Percentiles rank a stretch among this genome's conserved stretches.
Evolutionary conservation across 2,329 filamentous ascomycete genomes (phyloP).

Genomic region (Aspergillus brunneoviolaceus): DNA sequence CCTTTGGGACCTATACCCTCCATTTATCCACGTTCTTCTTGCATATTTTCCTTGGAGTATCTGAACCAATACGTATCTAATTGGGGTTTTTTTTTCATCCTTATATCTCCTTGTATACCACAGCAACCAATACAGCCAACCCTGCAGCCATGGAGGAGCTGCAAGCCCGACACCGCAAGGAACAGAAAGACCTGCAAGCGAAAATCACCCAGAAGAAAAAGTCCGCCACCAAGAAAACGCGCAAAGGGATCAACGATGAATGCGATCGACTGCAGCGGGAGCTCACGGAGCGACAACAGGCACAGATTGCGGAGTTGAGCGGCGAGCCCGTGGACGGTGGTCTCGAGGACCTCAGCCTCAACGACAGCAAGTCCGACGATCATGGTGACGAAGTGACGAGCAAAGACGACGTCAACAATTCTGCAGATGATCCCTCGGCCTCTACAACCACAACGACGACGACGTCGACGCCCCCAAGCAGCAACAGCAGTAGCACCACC

Average conservation of each 20-base stretch:
- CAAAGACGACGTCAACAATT: constrained; percentile 1
- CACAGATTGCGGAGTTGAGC: constrained; percentile 50
- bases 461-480: constrained; percentile 14
- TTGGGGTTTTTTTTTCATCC: not conserved
- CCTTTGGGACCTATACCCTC: not conserved
- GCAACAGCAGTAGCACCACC: not conserved
- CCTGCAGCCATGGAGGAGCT: constrained; percentile 65
- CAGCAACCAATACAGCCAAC: not conserved
- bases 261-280: constrained; percentile 59
- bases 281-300: constrained; percentile 54
- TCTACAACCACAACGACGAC: constrained; percentile 9
- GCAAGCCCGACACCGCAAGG: constrained; percentile 78
- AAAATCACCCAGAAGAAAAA: constrained; percentile 95
- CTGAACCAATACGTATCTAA: not conserved
- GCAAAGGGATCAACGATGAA: constrained; percentile 68
- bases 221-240: constrained; percentile 79
- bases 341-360: constrained; percentile 36
- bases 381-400: constrained; percentile 1
- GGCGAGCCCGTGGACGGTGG: constrained; percentile 31
- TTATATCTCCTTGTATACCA: not conserved
- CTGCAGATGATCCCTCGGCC: not conserved
- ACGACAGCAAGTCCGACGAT: constrained; percentile 20
- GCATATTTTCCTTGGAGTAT: not conserved
- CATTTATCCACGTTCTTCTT: not conserved
- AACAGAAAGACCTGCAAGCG: constrained; percentile 80